Evolutionary conservation across 2,329 filamentous ascomycete genomes (phyloP).

Genomic region (Colletotrichum limetticola): DNA sequence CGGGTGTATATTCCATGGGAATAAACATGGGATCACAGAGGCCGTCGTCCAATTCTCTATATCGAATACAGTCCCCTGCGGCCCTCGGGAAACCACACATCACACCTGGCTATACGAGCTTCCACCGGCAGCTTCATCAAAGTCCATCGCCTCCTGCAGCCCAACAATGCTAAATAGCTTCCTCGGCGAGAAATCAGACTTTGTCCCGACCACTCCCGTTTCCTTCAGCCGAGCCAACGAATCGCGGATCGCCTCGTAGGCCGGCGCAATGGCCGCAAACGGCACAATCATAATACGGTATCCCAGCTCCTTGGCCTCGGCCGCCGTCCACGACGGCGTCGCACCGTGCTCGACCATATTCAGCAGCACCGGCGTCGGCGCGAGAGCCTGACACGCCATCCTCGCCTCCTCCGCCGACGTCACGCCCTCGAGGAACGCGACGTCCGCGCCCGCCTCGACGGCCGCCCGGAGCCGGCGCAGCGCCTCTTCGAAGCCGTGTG

Average conservation of each 20-base stretch:
- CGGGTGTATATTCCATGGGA: background rate
- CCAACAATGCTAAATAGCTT: conserved; percentile 64
- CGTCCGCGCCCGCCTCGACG: conserved; percentile 66
- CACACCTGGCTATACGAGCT: conserved; percentile 24
- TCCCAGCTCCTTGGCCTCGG: conserved; percentile 65
- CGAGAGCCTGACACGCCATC: conserved; percentile 56
- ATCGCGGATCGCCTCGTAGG: conserved; percentile 53
- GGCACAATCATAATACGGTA: conserved; percentile 70
- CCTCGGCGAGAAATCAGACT: conserved; percentile 56
- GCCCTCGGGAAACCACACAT: background rate
- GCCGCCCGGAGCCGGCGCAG: conserved; percentile 61
- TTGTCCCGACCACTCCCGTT: conserved; percentile 48
- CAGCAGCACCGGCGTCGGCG: conserved; percentile 61
- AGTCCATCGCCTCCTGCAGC: conserved; percentile 59
- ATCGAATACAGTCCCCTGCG: too few relatives aligned
- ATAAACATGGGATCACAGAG: rapidly evolving
- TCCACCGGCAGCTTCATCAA: conserved; percentile 49
- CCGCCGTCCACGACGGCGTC: conserved; percentile 62
- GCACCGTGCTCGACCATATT: conserved; percentile 69
- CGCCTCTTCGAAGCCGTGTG: conserved; percentile 66
- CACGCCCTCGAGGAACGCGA: conserved; percentile 70
- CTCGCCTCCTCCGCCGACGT: conserved; percentile 60
- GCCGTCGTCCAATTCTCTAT: background rate
- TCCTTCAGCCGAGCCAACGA: conserved; percentile 49
- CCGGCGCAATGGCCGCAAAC: conserved; percentile 58